Evolutionary conservation across 306 rosid genomes (phyloP).

Genomic region (Oxytropis ochrocephala): DNA sequence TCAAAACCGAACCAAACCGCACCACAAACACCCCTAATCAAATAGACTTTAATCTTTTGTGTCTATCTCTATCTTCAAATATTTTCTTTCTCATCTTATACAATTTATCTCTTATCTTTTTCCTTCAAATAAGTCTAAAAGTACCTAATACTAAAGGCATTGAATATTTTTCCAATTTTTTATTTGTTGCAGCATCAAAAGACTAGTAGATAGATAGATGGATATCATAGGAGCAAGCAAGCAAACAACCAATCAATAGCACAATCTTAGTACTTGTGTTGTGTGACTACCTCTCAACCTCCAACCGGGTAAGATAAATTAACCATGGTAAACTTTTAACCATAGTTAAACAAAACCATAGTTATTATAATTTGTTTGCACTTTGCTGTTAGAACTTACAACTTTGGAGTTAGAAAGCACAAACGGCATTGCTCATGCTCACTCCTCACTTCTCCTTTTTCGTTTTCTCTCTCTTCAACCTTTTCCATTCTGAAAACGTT

Average conservation of each 20-base stretch:
- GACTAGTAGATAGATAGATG: slow-evolving; percentile 5
- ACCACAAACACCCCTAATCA: no score
- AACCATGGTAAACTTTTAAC: slow-evolving; percentile 40
- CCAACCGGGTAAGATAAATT: slow-evolving; percentile 10
- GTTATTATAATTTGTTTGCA: slow-evolving; percentile 17
- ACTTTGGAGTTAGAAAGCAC: slow-evolving; percentile 21
- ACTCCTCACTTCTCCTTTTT: background rate
- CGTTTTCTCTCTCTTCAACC: background rate
- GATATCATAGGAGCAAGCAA: background rate
- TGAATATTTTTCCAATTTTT: no score
- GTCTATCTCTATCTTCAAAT: no score
- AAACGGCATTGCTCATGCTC: background rate
- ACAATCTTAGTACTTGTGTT: background rate
- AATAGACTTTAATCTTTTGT: no score
- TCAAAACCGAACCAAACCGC: no score
- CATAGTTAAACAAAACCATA: slow-evolving; percentile 37
- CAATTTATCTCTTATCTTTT: no score
- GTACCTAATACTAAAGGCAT: no score
- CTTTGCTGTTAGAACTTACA: slow-evolving; percentile 28
- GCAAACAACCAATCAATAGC: slow-evolving; percentile 1
- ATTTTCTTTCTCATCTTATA: no score
- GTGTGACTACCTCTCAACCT: slow-evolving; percentile 36
- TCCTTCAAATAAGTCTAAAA: no score
- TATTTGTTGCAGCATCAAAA: no score
- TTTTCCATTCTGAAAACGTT: background rate